Evolutionary conservation across 306 rosid species (phyloP).

Genomic region (Cicer arietinum): DNA sequence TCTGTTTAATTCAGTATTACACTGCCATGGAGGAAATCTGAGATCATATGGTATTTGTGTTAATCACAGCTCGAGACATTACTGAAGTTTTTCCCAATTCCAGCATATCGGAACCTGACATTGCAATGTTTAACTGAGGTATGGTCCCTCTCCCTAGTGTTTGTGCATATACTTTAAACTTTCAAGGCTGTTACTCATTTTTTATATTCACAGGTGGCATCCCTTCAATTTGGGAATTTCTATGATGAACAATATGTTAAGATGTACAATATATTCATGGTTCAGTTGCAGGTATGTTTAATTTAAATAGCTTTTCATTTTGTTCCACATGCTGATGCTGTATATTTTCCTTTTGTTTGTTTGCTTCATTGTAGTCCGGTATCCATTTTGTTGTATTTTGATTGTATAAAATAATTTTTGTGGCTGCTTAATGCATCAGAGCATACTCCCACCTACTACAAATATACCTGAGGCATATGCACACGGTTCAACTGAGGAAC

Average conservation of each 20-base stretch:
- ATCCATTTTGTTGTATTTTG: not conserved
- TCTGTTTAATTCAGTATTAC: conserved; percentile 25
- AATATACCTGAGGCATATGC: conserved; percentile 93
- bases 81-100: conserved; percentile 80
- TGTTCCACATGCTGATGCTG: not conserved
- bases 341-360: not conserved
- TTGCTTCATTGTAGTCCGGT: not conserved
- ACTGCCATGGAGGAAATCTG: conserved; percentile 26
- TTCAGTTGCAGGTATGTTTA: conserved; percentile 80
- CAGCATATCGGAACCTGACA: conserved; percentile 86
- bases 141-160: conserved; percentile 22
- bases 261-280: conserved; percentile 91
- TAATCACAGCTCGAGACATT: conserved; percentile 86
- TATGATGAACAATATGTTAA: conserved; percentile 79
- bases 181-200: conserved; percentile 10
- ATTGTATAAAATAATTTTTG: not conserved
- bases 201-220: conserved; percentile 75
- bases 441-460: conserved; percentile 77
- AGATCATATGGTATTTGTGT: conserved; percentile 34
- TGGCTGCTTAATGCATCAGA: conserved; percentile 49
- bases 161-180: not conserved
- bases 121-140: conserved; percentile 97
- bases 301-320: not conserved
- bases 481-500: conserved; percentile 85
- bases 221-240: conserved; percentile 79